These are phyloP conservation scores for Colletotrichum eremochloae DNA, from an alignment of 2,329 filamentous ascomycete species.

Conservation along the genomic window DNA sequence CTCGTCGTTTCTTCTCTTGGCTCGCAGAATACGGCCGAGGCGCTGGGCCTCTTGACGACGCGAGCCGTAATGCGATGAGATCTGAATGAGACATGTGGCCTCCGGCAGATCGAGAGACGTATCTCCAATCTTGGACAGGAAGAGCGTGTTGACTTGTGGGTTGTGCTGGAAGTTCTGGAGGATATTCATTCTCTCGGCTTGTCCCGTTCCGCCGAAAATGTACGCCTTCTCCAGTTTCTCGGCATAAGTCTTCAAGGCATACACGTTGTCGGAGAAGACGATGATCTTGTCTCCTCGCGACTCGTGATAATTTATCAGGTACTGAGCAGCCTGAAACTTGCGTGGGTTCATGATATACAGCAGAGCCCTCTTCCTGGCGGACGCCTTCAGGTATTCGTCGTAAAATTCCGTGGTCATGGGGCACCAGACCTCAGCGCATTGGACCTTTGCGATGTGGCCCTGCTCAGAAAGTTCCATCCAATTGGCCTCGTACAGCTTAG, in stretches of 20 bases:
- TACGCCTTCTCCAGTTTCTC: constrained; percentile 86
- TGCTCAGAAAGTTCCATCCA: constrained; percentile 99
- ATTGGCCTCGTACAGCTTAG: constrained; percentile 97
- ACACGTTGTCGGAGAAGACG: constrained; percentile 98
- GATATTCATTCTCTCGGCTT: constrained; percentile 87
- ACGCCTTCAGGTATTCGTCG: constrained; percentile 86
- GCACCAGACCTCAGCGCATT: constrained; percentile 99
- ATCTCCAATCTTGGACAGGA: constrained; percentile 97
- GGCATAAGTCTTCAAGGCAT: constrained; percentile 88
- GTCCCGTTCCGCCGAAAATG: constrained; percentile 90
- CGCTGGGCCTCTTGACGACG: constrained; percentile 96
- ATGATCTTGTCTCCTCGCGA: constrained; percentile 96
- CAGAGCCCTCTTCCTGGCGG: constrained; percentile 61
- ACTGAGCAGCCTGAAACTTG: constrained; percentile 98
- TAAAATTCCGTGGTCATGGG: constrained; percentile 99
- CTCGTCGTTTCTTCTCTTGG: constrained; percentile 96
- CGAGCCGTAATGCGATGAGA: constrained; percentile 97
- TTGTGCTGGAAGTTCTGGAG: constrained; percentile 97
- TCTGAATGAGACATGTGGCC: constrained; percentile 96
- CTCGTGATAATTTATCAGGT: constrained; percentile 98
- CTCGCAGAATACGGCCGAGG: constrained; percentile 90
- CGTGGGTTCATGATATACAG: constrained; percentile 98
- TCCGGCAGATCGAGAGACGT: constrained; percentile 98
- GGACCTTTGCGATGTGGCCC: constrained; percentile 95
- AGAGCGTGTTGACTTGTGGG: constrained; percentile 89